Evolutionary conservation across 805 yeast species (phyloP).

Genomic region (Cyberlindnera maritima): DNA sequence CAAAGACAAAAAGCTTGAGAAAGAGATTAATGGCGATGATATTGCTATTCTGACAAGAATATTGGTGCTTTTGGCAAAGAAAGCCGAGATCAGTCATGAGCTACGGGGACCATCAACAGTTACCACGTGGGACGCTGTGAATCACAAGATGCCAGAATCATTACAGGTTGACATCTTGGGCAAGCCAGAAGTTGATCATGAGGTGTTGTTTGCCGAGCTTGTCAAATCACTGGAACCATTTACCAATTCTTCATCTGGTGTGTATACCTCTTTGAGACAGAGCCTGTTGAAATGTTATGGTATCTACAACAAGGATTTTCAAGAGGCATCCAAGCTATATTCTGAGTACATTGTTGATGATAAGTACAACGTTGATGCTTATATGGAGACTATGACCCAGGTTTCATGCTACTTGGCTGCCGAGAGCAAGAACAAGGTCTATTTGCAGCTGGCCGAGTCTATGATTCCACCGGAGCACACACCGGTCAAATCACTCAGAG

Average conservation of each 20-base stretch:
- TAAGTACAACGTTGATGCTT: slow-evolving; percentile 37
- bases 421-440: slow-evolving; percentile 28
- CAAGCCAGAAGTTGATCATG: slow-evolving; percentile 7
- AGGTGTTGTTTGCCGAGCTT: slow-evolving; percentile 1
- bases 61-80: slow-evolving; percentile 5
- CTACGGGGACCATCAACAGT: slow-evolving; percentile 8
- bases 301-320: slow-evolving; percentile 11
- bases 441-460: slow-evolving; percentile 38
- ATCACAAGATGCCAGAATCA: slow-evolving; percentile 3
- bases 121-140: background rate
- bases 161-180: background rate
- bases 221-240: slow-evolving; percentile 7
- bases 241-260: background rate
- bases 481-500: slow-evolving; percentile 33
- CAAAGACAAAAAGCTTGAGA: background rate
- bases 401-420: slow-evolving; percentile 41
- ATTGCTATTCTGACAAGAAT: slow-evolving; percentile 3
- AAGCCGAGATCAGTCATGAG: background rate
- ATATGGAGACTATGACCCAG: slow-evolving; percentile 41
- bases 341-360: slow-evolving; percentile 38
- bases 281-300: slow-evolving; percentile 17
- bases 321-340: slow-evolving; percentile 18
- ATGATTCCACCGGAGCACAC: slow-evolving; percentile 30
- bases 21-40: background rate
- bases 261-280: slow-evolving; percentile 4